Conservation (phyloP, 495 filamentous ascomycete species). For the Penicillium taxi region DNA sequence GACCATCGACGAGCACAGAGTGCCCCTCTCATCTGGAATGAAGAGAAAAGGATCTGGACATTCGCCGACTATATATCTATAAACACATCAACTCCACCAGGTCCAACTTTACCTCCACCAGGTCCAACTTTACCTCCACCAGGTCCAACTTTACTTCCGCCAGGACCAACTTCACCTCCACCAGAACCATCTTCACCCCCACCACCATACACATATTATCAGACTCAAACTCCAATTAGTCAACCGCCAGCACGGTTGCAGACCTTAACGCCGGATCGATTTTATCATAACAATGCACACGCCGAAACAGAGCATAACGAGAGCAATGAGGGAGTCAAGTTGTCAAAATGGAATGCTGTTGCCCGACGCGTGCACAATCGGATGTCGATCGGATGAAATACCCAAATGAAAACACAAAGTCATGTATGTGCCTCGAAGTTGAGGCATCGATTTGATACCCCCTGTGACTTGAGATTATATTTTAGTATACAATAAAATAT, state of each 20-base stretch:
- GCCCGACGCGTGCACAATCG: slow-evolving; percentile 5
- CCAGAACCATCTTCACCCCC: slow-evolving; percentile 1
- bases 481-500: too few relatives aligned
- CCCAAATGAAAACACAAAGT: neutral
- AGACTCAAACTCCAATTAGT: too few relatives aligned
- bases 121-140: too few relatives aligned
- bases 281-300: too few relatives aligned
- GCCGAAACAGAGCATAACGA: neutral
- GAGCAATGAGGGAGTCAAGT: neutral
- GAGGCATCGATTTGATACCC: slow-evolving; percentile 10
- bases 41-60: too few relatives aligned
- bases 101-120: neutral
- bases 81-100: too few relatives aligned
- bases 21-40: too few relatives aligned
- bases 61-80: too few relatives aligned
- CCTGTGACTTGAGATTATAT: too few relatives aligned
- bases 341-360: slow-evolving; percentile 2
- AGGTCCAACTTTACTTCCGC: neutral
- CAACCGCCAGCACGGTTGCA: too few relatives aligned
- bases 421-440: slow-evolving; percentile 6
- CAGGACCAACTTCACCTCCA: neutral
- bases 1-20: too few relatives aligned
- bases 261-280: too few relatives aligned
- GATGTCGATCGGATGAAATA: slow-evolving; percentile 1
- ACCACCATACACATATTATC: neutral